Conservation (phyloP, 1,284 basidiomycete species). For the Ceratobasidium sp. region DNA sequence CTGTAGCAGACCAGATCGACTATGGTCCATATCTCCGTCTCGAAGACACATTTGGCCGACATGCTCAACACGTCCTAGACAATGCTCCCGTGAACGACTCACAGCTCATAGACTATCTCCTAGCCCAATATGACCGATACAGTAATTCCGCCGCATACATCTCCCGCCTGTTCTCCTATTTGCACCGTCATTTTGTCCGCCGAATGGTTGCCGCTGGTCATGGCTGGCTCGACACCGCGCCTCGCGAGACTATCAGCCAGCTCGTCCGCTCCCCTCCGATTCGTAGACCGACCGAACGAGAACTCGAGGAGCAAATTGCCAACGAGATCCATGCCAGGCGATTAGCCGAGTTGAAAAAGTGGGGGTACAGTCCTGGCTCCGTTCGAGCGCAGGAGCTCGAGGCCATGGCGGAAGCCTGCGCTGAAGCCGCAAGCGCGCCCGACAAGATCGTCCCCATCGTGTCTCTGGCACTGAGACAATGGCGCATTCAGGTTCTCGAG, state of each 20-base stretch:
- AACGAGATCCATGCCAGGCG: slow-evolving; percentile 34
- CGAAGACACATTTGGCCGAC: slow-evolving; percentile 20
- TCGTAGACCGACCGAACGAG: slow-evolving; percentile 13
- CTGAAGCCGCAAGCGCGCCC: slow-evolving; percentile 36
- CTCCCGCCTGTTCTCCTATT: slow-evolving; percentile 41
- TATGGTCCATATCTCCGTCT: slow-evolving; percentile 26
- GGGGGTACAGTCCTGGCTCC: slow-evolving; percentile 36
- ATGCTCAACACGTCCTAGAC: not conserved
- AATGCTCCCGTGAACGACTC: slow-evolving; percentile 21
- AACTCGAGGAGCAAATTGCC: slow-evolving; percentile 16
- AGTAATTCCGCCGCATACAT: slow-evolving; percentile 38
- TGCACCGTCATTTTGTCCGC: slow-evolving; percentile 41
- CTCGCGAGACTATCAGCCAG: slow-evolving; percentile 25
- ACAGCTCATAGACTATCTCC: slow-evolving; percentile 15
- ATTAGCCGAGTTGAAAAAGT: slow-evolving; percentile 39
- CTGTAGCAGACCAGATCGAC: slow-evolving; percentile 22
- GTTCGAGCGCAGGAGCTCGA: not conserved
- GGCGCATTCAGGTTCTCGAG: slow-evolving; percentile 40
- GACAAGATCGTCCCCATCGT: slow-evolving; percentile 40
- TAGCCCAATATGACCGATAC: slow-evolving; percentile 27
- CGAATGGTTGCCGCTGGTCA: slow-evolving; percentile 41
- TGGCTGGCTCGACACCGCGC: slow-evolving; percentile 38
- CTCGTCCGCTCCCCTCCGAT: slow-evolving; percentile 10
- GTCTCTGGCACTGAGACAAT: slow-evolving; percentile 40
- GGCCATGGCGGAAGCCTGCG: slow-evolving; percentile 38